Conservation (phyloP, 2,329 filamentous ascomycete genomes). For the Coniochaeta pulveracea region DNA sequence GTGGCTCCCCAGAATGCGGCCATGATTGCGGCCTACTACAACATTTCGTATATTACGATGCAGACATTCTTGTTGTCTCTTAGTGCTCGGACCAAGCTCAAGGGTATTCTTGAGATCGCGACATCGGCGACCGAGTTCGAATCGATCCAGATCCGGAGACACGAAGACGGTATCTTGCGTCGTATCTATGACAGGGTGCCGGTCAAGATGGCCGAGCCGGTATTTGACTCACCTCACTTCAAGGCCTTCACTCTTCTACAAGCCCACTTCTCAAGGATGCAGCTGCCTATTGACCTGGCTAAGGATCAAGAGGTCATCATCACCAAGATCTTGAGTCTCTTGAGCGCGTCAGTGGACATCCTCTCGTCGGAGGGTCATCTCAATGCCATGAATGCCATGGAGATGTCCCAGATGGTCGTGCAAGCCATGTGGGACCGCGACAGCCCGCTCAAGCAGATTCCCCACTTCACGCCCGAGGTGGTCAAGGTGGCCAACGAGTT, state of each 20-base stretch:
- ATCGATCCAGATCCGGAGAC: slow-evolving; percentile 82
- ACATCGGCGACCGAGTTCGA: slow-evolving; percentile 97
- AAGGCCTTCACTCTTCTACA: slow-evolving; percentile 96
- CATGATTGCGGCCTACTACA: slow-evolving; percentile 98
- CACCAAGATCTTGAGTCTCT: slow-evolving; percentile 71
- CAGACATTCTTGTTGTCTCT: slow-evolving; percentile 94
- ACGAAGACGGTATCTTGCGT: slow-evolving; percentile 78
- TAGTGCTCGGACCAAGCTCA: slow-evolving; percentile 80
- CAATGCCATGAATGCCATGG: slow-evolving; percentile 97
- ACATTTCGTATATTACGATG: slow-evolving; percentile 98
- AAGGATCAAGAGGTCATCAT: slow-evolving; percentile 91
- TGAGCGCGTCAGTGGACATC: slow-evolving; percentile 90
- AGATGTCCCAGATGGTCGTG: slow-evolving; percentile 98
- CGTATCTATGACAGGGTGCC: slow-evolving; percentile 91
- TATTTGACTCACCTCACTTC: slow-evolving; percentile 91
- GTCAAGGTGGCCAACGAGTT: slow-evolving; percentile 68
- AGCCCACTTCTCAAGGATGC: slow-evolving; percentile 95
- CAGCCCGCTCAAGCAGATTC: slow-evolving; percentile 93
- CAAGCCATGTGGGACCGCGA: slow-evolving; percentile 99
- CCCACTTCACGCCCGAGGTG: slow-evolving; percentile 76
- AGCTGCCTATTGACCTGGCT: slow-evolving; percentile 85
- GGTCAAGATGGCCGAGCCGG: slow-evolving; percentile 83
- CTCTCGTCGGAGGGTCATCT: slow-evolving; percentile 91
- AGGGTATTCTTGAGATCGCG: slow-evolving; percentile 92
- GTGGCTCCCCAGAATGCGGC: slow-evolving; percentile 86